Evolutionary conservation across 116 monocot species (phyloP), one percentile per base, ranked within the genome.

Genomic region (Phalaenopsis hybrid): DNA sequence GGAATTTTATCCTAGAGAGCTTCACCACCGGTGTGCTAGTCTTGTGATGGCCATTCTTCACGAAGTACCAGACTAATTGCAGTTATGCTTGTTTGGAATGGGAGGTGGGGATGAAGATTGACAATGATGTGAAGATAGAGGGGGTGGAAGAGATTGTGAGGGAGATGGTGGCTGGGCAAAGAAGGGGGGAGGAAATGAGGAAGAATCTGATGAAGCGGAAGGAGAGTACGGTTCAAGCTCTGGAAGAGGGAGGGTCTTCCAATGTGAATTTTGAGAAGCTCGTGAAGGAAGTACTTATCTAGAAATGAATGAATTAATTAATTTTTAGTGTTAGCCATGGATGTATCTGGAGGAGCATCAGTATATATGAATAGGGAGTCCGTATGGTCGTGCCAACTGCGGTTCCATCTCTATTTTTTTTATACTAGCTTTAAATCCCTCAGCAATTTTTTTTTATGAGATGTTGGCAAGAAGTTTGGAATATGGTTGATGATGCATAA

Each of bases 1-100:
- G 82, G 82, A 82, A 82, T 44, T 82, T 76, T 1, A 76, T 59
- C 20, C 43, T 82, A 20, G 82, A 82, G 76, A 44, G 44, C 79
- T 18, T 79, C 44, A 17, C 59, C 37, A 63, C 79, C 57, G 79
- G 79, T n/a, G 63, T 63, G 79, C 79, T 61, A 6, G 12, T 79
- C 4, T 18, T 79, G 4, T 79, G n/a, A n/a, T 79, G 79, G 79
- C 61, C 79, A 17, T 79, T 79, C 79, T 79, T 79, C 63, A 61
- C 79, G 17, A 63, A 79, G 57, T 61, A 79, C 44, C 17, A 20
- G n/a, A 79, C 79, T 13, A 79, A 79, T 37, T 63, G 44, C 79
- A 23, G 61, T 20, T 79, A 79, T n/a, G 59, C 41, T 1, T 16
- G 44, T 13, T n/a, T 9, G n/a, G 61, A 79, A n/a, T 79, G 79